Conservation (phyloP, 2,329 filamentous ascomycete genomes). For the Trichoderma aggressivum region DNA sequence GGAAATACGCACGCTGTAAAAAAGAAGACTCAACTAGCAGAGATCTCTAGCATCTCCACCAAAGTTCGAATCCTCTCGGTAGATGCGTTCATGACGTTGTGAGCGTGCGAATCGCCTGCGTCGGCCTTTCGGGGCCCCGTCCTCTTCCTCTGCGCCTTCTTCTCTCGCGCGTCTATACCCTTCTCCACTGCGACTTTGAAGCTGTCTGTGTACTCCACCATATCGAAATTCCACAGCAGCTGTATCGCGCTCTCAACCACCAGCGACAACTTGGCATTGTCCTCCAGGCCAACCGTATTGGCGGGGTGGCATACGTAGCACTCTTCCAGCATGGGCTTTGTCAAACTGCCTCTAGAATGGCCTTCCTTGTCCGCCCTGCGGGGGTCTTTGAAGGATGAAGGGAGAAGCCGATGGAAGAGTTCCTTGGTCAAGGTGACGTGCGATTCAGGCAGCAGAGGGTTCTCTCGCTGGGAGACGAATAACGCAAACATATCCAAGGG, state of each 20-base stretch:
- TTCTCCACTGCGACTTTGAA: slow-evolving; percentile 41
- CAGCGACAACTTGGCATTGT: slow-evolving; percentile 71
- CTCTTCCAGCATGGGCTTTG: slow-evolving; percentile 45
- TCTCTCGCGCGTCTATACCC: slow-evolving; percentile 48
- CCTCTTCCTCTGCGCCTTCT: slow-evolving; percentile 44
- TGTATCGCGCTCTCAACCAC: slow-evolving; percentile 64
- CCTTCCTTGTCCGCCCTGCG: slow-evolving; percentile 35
- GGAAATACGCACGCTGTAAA: neutral
- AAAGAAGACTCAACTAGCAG: slow-evolving; percentile 16
- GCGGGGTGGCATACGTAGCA: slow-evolving; percentile 67
- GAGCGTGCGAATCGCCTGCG: slow-evolving; percentile 40
- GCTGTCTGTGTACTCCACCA: slow-evolving; percentile 33
- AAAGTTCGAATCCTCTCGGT: slow-evolving; percentile 41
- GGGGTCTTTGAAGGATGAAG: slow-evolving; percentile 41
- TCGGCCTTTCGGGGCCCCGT: slow-evolving; percentile 33
- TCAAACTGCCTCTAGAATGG: slow-evolving; percentile 40
- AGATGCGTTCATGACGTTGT: slow-evolving; percentile 43
- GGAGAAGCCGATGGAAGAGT: slow-evolving; percentile 45
- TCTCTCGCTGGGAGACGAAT: slow-evolving; percentile 43
- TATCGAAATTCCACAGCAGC: slow-evolving; percentile 42
- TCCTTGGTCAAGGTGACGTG: slow-evolving; percentile 46
- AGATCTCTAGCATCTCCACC: slow-evolving; percentile 34
- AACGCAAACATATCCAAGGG: slow-evolving; percentile 56
- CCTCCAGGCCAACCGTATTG: slow-evolving; percentile 55
- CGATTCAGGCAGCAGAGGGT: slow-evolving; percentile 35